Percentiles rank a stretch among this genome's conserved stretches.
Evolutionary conservation across 75 land plant genomes (phyloP).

Genomic region (Sequoiadendron giganteum): DNA sequence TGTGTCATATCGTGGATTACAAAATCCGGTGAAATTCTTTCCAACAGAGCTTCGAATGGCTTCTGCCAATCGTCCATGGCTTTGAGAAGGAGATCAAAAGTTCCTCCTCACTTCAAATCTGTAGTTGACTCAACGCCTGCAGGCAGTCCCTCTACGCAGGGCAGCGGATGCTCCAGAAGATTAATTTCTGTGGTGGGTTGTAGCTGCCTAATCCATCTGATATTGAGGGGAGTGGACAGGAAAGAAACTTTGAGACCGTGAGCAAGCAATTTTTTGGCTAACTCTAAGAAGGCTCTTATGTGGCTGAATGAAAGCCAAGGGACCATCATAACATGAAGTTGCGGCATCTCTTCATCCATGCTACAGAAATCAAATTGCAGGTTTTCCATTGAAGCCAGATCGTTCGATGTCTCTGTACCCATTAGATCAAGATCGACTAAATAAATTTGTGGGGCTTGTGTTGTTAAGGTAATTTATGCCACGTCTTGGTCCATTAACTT

Average conservation of each 20-base stretch:
- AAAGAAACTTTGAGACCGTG: not conserved
- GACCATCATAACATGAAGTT: not conserved
- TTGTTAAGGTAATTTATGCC: no score
- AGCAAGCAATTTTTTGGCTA: not conserved
- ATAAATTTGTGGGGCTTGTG: no score
- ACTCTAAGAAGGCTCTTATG: not conserved
- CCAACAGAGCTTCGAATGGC: not conserved
- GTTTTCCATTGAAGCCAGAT: no score
- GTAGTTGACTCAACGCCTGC: not conserved
- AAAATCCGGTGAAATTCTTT: not conserved
- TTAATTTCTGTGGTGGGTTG: not conserved
- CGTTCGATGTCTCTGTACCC: no score
- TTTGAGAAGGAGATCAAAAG: not conserved
- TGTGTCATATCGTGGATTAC: not conserved
- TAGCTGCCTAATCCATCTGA: not conserved
- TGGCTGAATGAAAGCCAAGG: not conserved
- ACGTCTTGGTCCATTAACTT: no score
- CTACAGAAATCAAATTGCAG: no score
- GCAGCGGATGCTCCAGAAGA: not conserved
- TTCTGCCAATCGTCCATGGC: not conserved
- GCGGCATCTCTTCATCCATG: not conserved
- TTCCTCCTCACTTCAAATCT: not conserved
- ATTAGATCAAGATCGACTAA: no score
- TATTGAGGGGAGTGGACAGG: not conserved
- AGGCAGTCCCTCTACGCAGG: not conserved